Conservation (phyloP, 768 basidiomycete genomes). For the Tylopilus felleus region DNA sequence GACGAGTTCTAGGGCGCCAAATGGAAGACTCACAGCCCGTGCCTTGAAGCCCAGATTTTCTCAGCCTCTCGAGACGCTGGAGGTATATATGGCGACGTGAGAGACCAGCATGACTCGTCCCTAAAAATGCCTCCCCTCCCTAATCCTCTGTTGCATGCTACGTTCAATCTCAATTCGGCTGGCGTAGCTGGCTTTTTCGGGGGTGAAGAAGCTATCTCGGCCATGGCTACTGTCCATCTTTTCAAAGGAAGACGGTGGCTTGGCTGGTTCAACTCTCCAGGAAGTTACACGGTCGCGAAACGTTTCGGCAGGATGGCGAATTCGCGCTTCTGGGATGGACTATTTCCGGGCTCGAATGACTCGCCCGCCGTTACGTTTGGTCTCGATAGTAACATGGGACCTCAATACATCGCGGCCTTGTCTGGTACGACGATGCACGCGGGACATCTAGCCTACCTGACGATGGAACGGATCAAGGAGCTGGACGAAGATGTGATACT, state of each 20-base stretch:
- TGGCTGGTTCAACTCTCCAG: conserved; percentile 37
- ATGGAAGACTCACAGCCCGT: neutral
- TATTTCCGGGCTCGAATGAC: conserved; percentile 30
- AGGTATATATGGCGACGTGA: neutral
- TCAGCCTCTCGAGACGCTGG: neutral
- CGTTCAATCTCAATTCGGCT: conserved; percentile 15
- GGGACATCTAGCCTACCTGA: conserved; percentile 27
- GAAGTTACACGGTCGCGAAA: conserved; percentile 32
- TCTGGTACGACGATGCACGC: conserved; percentile 31
- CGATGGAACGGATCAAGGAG: conserved; percentile 15
- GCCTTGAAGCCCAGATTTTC: neutral
- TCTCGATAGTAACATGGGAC: conserved; percentile 28
- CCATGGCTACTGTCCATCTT: conserved; percentile 34
- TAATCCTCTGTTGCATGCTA: neutral
- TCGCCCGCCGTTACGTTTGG: conserved; percentile 28
- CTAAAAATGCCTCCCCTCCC: neutral
- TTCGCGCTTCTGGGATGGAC: conserved; percentile 31
- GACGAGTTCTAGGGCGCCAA: neutral
- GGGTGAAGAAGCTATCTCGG: conserved; percentile 34
- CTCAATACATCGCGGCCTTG: conserved; percentile 25
- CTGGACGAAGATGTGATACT: neutral
- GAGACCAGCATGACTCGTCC: neutral
- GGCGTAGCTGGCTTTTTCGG: conserved; percentile 38
- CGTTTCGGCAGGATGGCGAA: conserved; percentile 31
- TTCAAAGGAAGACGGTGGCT: conserved; percentile 31